Base-by-base conservation (phyloP, 208 protist genomes). In the Eutreptiella sp. region DNA sequence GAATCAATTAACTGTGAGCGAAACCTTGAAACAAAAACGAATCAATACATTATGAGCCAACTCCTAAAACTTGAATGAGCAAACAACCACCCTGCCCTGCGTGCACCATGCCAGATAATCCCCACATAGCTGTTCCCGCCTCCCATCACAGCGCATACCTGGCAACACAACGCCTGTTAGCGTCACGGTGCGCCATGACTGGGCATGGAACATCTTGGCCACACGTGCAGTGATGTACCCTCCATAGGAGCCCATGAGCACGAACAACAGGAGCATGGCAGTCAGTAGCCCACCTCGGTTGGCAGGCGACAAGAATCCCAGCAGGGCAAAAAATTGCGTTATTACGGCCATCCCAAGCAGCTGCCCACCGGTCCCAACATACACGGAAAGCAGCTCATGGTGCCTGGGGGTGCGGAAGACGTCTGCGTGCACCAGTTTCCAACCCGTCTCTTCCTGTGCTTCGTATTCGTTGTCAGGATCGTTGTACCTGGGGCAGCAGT, bases 371-470 rank as follows among this genome's bases (percentile, higher is more conserved):
- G 85, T 94, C 38, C 93, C 94, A 11, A 94, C 75, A 11, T 93
- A 70, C 34, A 95, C 80, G 27, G 82, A 74, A 1, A 98, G 74
- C 45, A 92, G 66, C 35, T 74, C 71, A 9, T 87, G 81, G 36
- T 76, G 55, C 38, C 69, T 38, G 4, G 95, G 95, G 0, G 84
- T 73, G 19, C 95, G 89, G 75, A 97, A 98, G 0, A 97, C 92
- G 70, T 98, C 95, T 9, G 88, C 94, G 74, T 95, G 83, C 5
- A 98, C 68, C 4, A 98, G 88, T 79, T 98, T 98, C 95, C 95
- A 98, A 14, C 86, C 84, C 58, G 83, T 95, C 45, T 94, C 88
- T 41, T 94, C 89, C 27, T 80, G 53, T 4, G 75, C 73, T 24
- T 85, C 80, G 24, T 83, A 45, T 2, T 73, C 47, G 14, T 70